These are phyloP conservation scores for Penicillium sp. DNA, from an alignment of 2,329 filamentous ascomycete genomes.

Conservation along the genomic window DNA sequence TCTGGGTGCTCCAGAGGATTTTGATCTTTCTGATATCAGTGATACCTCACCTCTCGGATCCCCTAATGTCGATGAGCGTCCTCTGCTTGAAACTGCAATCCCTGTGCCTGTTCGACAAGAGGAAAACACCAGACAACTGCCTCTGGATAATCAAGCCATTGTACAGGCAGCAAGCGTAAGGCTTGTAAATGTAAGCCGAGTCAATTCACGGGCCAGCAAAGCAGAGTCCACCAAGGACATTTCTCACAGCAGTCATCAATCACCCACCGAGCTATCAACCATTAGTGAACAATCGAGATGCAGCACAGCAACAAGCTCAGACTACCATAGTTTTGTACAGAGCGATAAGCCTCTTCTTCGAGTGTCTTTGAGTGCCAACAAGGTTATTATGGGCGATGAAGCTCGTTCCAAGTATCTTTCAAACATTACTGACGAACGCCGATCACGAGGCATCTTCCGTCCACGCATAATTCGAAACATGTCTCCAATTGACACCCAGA, in stretches of 20 bases:
- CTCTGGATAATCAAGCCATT: too few relatives aligned
- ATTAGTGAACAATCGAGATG: neutral
- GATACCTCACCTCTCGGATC: neutral
- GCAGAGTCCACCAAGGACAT: neutral
- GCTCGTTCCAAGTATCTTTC: neutral
- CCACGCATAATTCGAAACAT: neutral
- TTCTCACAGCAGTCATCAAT: neutral
- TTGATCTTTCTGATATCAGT: neutral
- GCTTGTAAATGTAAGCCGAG: too few relatives aligned
- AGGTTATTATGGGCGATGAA: slow-evolving; percentile 16
- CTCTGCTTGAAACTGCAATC: too few relatives aligned
- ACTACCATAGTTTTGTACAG: neutral
- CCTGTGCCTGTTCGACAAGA: too few relatives aligned
- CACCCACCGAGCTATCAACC: neutral
- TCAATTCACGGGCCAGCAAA: too few relatives aligned
- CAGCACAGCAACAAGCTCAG: neutral
- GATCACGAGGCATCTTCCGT: neutral
- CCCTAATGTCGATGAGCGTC: too few relatives aligned
- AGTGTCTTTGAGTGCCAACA: slow-evolving; percentile 28
- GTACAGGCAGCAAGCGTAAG: too few relatives aligned
- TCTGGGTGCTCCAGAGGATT: neutral
- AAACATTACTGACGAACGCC: neutral
- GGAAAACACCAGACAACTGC: too few relatives aligned
- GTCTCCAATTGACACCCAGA: neutral
- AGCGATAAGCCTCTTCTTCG: slow-evolving; percentile 14